phyloP scores from a whole-genome alignment of 129 eudicot species.

The carrot (Daucus carota) region DH1_v3.0 NC_030389.2:38084501-38085000 shows the following conservation, averaged over 20 bases:
- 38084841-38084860: background rate
- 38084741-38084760: background rate
- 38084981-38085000: slow-evolving; percentile 35
- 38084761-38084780: background rate
- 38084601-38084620: no score
- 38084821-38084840: background rate
- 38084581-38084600: slow-evolving; percentile 45
- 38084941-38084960: slow-evolving; percentile 82
- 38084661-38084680: background rate
- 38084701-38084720: background rate
- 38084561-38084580: slow-evolving; percentile 98
- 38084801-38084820: background rate
- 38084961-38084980: slow-evolving; percentile 98
- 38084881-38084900: slow-evolving; percentile 16
- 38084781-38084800: background rate
- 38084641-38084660: background rate
- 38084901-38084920: slow-evolving; percentile 94
- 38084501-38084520: slow-evolving; percentile 37
- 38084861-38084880: background rate
- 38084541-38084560: slow-evolving; percentile 83
- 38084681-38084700: background rate
- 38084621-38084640: background rate
- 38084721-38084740: background rate
- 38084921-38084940: slow-evolving; percentile 92
- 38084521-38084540: slow-evolving; percentile 81